phyloP scores from a whole-genome alignment of 306 rosid species.

The Chamaecrista fasciculata region DNA sequence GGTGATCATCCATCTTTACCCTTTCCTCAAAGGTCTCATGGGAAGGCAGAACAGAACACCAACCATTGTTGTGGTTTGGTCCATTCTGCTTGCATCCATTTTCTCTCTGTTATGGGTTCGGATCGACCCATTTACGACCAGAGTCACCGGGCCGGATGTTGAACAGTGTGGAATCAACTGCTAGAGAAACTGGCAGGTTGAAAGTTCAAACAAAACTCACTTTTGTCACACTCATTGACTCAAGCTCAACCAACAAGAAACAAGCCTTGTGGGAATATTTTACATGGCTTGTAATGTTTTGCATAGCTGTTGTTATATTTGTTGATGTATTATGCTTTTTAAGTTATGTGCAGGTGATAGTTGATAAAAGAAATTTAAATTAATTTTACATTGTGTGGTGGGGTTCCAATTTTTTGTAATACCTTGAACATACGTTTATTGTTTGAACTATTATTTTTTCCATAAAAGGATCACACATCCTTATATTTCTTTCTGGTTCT shows the following conservation, averaged over 20 bases:
- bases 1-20: conserved; percentile 91
- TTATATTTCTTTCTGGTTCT: conserved; percentile 13
- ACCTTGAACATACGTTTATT: conserved; percentile 26
- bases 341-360: conserved; percentile 43
- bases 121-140: conserved; percentile 72
- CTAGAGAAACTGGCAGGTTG: conserved; percentile 40
- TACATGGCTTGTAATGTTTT: conserved; percentile 28
- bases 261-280: conserved; percentile 8
- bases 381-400: conserved; percentile 31
- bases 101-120: conserved; percentile 87
- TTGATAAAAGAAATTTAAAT: conserved; percentile 28
- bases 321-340: conserved; percentile 24
- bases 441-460: conserved; percentile 17
- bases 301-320: conserved; percentile 1
- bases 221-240: conserved; percentile 21
- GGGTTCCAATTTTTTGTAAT: conserved; percentile 30
- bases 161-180: conserved; percentile 89
- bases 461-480: conserved; percentile 25
- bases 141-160: conserved; percentile 74
- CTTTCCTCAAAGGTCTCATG: conserved; percentile 95
- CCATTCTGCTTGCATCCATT: conserved; percentile 80
- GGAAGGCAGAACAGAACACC: conserved; percentile 91
- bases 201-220: neutral
- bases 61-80: conserved; percentile 85
- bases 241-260: conserved; percentile 18